Conservation (phyloP, 2,329 filamentous ascomycete species). For the Venturia nashicola region DNA sequence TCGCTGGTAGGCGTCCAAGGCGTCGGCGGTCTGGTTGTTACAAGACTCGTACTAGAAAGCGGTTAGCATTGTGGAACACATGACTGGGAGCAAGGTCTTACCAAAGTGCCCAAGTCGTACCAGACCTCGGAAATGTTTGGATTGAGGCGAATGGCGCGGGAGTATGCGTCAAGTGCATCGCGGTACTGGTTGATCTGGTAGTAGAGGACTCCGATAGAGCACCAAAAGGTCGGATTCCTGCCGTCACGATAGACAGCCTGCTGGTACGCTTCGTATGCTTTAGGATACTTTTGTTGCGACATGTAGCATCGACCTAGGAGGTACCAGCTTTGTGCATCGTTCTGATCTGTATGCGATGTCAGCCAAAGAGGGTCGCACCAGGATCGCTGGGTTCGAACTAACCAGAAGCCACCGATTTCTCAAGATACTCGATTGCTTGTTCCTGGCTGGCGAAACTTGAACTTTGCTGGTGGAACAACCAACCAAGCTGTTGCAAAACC, state of each 20-base stretch:
- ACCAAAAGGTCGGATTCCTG: slow-evolving; percentile 98
- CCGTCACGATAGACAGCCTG: slow-evolving; percentile 97
- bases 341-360: slow-evolving; percentile 54
- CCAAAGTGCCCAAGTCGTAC: slow-evolving; percentile 94
- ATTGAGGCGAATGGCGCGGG: slow-evolving; percentile 87
- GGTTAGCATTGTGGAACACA: slow-evolving; percentile 20
- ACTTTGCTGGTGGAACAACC: slow-evolving; percentile 95
- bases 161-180: slow-evolving; percentile 94
- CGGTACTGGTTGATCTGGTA: slow-evolving; percentile 99
- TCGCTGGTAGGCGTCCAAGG: slow-evolving; percentile 86
- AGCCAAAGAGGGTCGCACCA: slow-evolving; percentile 10
- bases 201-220: slow-evolving; percentile 95
- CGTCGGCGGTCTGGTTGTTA: slow-evolving; percentile 96
- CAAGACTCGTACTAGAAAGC: slow-evolving; percentile 76
- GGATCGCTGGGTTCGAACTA: slow-evolving; percentile 18
- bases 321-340: slow-evolving; percentile 97
- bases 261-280: slow-evolving; percentile 96
- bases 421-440: slow-evolving; percentile 89
- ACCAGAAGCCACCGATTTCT: slow-evolving; percentile 93
- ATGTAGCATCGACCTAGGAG: slow-evolving; percentile 95
- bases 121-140: slow-evolving; percentile 98
- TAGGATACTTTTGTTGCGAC: slow-evolving; percentile 98
- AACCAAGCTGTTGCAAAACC: slow-evolving; percentile 92
- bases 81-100: slow-evolving; percentile 33
- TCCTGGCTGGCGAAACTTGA: slow-evolving; percentile 85